Evolutionary conservation across 257 asterid species (phyloP).

Genomic region (Nicotiana benthamiana): DNA sequence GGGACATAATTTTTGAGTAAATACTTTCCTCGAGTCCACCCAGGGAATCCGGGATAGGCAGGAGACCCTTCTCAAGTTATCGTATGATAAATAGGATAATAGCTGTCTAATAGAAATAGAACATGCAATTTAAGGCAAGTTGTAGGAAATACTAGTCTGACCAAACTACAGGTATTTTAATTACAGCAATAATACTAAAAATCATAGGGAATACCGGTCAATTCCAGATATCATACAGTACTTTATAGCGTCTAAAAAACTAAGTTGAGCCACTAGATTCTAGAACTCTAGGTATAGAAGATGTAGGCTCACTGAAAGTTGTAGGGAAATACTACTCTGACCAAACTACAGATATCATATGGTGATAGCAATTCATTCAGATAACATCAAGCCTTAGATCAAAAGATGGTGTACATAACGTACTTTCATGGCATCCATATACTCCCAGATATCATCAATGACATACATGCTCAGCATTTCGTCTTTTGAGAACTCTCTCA

Average conservation of each 20-base stretch:
- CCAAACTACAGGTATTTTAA: background rate
- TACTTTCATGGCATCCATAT: slow-evolving; percentile 99
- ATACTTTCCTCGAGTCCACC: background rate
- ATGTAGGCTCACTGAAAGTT: background rate
- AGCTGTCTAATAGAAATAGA: background rate
- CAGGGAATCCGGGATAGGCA: background rate
- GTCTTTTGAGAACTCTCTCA: slow-evolving; percentile 83
- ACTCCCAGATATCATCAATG: slow-evolving; percentile 97
- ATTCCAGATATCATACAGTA: background rate
- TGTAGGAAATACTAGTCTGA: background rate
- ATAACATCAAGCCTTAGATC: background rate
- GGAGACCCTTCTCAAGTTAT: background rate
- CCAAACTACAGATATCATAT: background rate
- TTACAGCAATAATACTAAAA: background rate
- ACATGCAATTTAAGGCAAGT: background rate
- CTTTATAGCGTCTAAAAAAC: background rate
- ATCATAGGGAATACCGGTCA: background rate
- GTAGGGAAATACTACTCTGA: background rate
- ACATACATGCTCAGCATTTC: slow-evolving; percentile 84
- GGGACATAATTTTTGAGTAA: slow-evolving; percentile 10
- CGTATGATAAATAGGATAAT: background rate
- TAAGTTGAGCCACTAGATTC: background rate
- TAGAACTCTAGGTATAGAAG: background rate
- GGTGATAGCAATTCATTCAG: background rate
- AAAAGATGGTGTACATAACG: slow-evolving; percentile 15